Conservation (phyloP, 441 rosid genomes). For the Daphne laureola region DNA sequence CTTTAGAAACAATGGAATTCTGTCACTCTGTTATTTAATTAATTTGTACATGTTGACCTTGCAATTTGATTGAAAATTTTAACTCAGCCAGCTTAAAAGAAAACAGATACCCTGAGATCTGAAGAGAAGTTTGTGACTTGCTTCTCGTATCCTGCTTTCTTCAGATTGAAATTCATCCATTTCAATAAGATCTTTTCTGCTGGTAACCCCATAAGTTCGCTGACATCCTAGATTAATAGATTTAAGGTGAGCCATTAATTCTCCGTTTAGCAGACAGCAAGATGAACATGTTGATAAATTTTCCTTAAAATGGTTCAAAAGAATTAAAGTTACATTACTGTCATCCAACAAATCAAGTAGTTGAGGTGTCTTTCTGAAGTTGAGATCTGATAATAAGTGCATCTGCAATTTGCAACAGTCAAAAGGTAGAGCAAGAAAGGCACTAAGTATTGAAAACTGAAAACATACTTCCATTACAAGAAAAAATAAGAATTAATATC, state of each 20-base stretch:
- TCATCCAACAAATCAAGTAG: constrained; percentile 70
- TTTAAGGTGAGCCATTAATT: not conserved
- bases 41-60: not conserved
- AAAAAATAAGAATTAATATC: constrained; percentile 6
- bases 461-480: not conserved
- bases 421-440: constrained; percentile 9
- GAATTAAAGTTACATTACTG: constrained; percentile 27
- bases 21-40: no score
- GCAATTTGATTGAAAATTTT: not conserved
- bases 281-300: not conserved
- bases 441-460: not conserved
- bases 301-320: not conserved
- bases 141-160: constrained; percentile 66
- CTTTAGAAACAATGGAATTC: no score
- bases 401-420: constrained; percentile 34
- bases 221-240: constrained; percentile 41
- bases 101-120: constrained; percentile 47
- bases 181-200: constrained; percentile 64
- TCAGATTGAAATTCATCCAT: constrained; percentile 76
- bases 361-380: constrained; percentile 70
- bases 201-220: constrained; percentile 56
- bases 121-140: constrained; percentile 54
- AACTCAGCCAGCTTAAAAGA: constrained; percentile 2
- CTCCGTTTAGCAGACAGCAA: not conserved
- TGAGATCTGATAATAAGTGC: constrained; percentile 67